Evolutionary conservation across 495 filamentous ascomycete genomes (phyloP), one percentile per base, ranked within the genome.

Genomic region (Rusavskia elegans): DNA sequence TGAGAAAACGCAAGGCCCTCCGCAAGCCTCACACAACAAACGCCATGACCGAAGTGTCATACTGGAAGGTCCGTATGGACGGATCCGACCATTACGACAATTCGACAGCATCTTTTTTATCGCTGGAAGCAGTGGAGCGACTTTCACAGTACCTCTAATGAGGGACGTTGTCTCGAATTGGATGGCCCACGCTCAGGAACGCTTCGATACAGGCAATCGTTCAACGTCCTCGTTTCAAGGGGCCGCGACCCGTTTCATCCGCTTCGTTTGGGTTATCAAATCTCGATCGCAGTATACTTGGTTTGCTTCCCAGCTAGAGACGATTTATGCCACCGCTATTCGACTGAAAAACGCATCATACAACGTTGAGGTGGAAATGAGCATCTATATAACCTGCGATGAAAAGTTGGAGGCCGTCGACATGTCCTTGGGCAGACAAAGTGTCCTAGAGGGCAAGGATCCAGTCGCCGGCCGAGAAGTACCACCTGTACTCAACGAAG

Each of bases 261-360:
- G 79, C 13, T 85, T 90, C 52, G 67, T 90, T 2, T 81, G 89
- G 70, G 76, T 86, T 20, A 77, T 90, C 38, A 85, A 79, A 56
- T 76, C 78, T 27, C 74, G 76, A 0, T 73, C 78, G 10, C 83
- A 89, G 54, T 64, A 84, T n/a, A 70, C 64, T 29, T 89, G 81
- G 72, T 87, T 87, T 55, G 71, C 76, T n/a, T 62, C 66, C 11
- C 74, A 81, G 54, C 66, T 94, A 2, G 68, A 72, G 17, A 68
- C 76, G 38, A 73, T 80, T 1, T 66, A 79, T 41, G 68, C 71
- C 14, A 76, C 74, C 21, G 73, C 81, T 25, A 63, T 66, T 17
- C 56, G 58, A 25, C 64, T 66, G 21, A 61, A 53, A 20, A 52
- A 61, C 38, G 50, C 59, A 8, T 58, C 66, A 11, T 44, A 64